Percentiles rank a stretch among this genome's conserved stretches.
Evolutionary conservation across 2,329 filamentous ascomycete genomes (phyloP).

Genomic region (Fusarium pilosicola): DNA sequence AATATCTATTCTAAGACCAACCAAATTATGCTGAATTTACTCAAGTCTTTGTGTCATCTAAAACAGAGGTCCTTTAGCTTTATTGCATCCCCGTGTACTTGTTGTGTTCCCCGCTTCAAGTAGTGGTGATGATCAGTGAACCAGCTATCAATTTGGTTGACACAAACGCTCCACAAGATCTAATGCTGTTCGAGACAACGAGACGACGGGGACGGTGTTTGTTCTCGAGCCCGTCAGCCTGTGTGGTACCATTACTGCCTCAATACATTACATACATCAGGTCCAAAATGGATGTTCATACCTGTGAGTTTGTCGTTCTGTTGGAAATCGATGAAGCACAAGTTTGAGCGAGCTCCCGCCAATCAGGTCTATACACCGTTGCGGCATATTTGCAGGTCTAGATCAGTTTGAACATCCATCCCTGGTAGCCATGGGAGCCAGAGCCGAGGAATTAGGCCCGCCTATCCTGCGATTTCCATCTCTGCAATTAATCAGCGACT

Average conservation of each 20-base stretch:
- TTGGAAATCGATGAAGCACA: constrained; percentile 32
- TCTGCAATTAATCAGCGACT: constrained; percentile 21
- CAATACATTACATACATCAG: background rate
- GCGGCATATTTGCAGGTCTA: constrained; percentile 41
- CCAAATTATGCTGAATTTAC: background rate
- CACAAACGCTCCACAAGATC: constrained; percentile 30
- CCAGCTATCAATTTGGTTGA: constrained; percentile 34
- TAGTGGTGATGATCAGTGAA: constrained; percentile 7
- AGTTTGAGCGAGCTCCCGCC: constrained; percentile 29
- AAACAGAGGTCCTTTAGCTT: background rate
- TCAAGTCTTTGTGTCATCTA: background rate
- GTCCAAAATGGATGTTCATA: background rate
- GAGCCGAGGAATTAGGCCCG: constrained; percentile 43
- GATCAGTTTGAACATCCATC: constrained; percentile 39
- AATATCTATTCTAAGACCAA: background rate
- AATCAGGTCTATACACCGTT: constrained; percentile 33
- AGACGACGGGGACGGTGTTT: constrained; percentile 33
- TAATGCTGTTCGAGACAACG: constrained; percentile 25
- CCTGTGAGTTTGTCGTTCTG: background rate
- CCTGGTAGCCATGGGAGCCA: constrained; percentile 32
- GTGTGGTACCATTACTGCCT: background rate
- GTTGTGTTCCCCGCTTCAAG: constrained; percentile 36
- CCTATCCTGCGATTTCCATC: constrained; percentile 34
- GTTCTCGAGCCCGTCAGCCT: constrained; percentile 19
- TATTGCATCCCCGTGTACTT: background rate